These are phyloP conservation scores for Spathaspora arborariae DNA, from an alignment of 805 yeast species.

Conservation along the genomic window DNA sequence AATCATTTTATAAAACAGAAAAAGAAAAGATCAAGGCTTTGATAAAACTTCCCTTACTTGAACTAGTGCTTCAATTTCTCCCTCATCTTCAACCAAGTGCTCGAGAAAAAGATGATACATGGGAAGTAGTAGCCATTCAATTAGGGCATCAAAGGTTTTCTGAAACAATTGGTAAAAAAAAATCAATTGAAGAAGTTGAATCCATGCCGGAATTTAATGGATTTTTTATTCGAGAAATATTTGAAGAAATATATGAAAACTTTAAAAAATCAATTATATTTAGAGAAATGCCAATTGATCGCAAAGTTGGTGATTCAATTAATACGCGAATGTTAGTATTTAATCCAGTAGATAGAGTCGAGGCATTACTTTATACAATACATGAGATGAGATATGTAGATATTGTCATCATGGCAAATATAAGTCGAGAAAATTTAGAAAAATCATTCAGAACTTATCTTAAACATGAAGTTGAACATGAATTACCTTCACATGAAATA, in stretches of 20 bases:
- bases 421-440: conserved; percentile 19
- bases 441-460: conserved; percentile 6
- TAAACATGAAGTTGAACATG: background rate
- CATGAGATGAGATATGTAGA: conserved; percentile 17
- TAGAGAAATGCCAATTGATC: background rate
- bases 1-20: conserved; percentile 26
- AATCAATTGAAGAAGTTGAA: conserved; percentile 11
- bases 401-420: conserved; percentile 18
- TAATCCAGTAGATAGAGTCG: conserved; percentile 9
- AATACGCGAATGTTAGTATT: background rate
- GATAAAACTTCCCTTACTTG: conserved; percentile 25
- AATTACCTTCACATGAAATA: conserved; percentile 1
- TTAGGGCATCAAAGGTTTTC: conserved; percentile 19
- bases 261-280: conserved; percentile 8
- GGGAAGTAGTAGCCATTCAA: conserved; percentile 35
- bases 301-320: background rate
- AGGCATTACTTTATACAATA: conserved; percentile 20
- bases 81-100: conserved; percentile 30
- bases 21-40: conserved; percentile 17
- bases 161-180: conserved; percentile 5
- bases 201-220: conserved; percentile 27
- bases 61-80: conserved; percentile 22
- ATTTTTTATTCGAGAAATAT: conserved; percentile 18
- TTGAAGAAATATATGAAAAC: conserved; percentile 12
- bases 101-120: conserved; percentile 21